These are phyloP conservation scores for Ogataea nakhonphanomensis DNA, from an alignment of 805 yeast species.

Conservation along the genomic window DNA sequence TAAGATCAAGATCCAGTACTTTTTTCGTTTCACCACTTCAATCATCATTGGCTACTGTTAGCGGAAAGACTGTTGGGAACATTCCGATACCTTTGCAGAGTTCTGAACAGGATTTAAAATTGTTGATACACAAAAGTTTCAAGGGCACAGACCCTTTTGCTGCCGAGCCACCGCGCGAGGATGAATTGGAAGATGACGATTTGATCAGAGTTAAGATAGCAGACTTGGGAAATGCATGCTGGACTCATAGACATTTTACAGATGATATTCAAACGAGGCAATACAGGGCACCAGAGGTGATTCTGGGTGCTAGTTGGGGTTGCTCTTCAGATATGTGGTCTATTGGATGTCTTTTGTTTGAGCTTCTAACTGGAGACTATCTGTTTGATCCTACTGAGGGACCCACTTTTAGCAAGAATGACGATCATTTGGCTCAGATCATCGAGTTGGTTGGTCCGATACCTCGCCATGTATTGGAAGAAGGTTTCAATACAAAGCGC, in stretches of 20 bases:
- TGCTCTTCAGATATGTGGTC: slow-evolving; percentile 96
- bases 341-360: slow-evolving; percentile 88
- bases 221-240: slow-evolving; percentile 90
- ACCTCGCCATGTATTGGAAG: slow-evolving; percentile 56
- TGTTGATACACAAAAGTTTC: slow-evolving; percentile 40
- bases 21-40: slow-evolving; percentile 28
- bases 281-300: slow-evolving; percentile 86
- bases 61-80: slow-evolving; percentile 10
- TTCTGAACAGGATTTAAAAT: slow-evolving; percentile 30
- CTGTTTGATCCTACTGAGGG: slow-evolving; percentile 87
- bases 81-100: slow-evolving; percentile 9
- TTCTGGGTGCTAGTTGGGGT: slow-evolving; percentile 86
- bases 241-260: slow-evolving; percentile 75
- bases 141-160: slow-evolving; percentile 30
- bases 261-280: slow-evolving; percentile 90
- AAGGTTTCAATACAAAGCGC: slow-evolving; percentile 53
- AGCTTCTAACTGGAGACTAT: slow-evolving; percentile 90
- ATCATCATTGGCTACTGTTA: slow-evolving; percentile 13
- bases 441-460: slow-evolving; percentile 52
- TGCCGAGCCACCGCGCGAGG: slow-evolving; percentile 35
- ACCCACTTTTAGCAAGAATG: slow-evolving; percentile 77
- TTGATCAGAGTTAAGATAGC: slow-evolving; percentile 81
- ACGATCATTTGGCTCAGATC: slow-evolving; percentile 95
- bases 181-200: slow-evolving; percentile 41
- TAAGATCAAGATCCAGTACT: slow-evolving; percentile 47